Percentiles rank a stretch among this genome's conserved stretches.
Evolutionary conservation across 225 moss, liverwort and hornwort species (phyloP).

Genomic region (Rhytidiadelphus loreus): DNA sequence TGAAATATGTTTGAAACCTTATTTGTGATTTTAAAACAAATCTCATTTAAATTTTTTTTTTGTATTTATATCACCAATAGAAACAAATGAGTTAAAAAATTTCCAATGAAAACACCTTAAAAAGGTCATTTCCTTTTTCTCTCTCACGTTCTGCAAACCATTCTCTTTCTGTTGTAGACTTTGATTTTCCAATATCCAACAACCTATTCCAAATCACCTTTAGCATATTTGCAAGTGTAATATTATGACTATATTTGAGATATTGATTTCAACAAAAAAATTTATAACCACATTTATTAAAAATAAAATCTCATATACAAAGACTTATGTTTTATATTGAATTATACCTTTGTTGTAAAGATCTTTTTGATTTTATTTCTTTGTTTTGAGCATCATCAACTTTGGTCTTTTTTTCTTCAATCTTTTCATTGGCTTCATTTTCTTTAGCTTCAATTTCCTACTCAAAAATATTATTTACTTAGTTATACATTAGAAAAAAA

Average conservation of each 20-base stretch:
- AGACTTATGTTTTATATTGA: not conserved
- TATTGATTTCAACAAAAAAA: not conserved
- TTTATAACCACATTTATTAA: not conserved
- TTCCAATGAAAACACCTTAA: not conserved
- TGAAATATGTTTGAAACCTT: not conserved
- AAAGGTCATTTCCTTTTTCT: conserved; percentile 55
- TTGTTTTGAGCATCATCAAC: not conserved
- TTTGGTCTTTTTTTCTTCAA: not conserved
- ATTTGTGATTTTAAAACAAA: not conserved
- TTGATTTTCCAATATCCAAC: conserved; percentile 22
- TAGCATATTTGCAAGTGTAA: not conserved
- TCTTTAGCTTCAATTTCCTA: not conserved
- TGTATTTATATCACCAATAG: too few relatives aligned
- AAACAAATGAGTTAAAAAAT: accelerated
- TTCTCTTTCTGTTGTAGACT: conserved; percentile 21
- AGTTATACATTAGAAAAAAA: not conserved
- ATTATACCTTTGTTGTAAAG: not conserved
- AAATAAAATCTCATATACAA: not conserved
- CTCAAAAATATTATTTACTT: not conserved
- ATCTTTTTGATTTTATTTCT: not conserved
- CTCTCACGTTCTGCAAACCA: conserved; percentile 48
- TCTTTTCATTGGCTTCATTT: not conserved
- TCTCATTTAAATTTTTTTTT: too few relatives aligned
- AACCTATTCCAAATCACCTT: not conserved
- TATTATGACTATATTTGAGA: not conserved